Evolutionary conservation across 106 monocot species (phyloP).

Genomic region (Alisma plantagoaquatica): DNA sequence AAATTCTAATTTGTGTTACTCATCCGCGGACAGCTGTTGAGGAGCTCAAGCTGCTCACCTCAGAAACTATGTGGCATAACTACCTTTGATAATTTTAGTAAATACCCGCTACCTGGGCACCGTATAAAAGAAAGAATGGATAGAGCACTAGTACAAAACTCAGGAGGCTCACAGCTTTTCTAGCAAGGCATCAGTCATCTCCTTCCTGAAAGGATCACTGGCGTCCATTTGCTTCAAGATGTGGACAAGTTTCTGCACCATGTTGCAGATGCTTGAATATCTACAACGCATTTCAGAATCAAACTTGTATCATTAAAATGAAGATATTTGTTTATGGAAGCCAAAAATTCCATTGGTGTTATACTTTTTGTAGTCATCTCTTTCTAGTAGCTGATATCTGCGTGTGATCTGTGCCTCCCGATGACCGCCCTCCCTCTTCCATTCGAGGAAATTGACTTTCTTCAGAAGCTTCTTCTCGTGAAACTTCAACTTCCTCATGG

Average conservation of each 20-base stretch:
- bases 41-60: too few relatives aligned
- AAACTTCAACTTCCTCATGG: slow-evolving; percentile 87
- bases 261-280: slow-evolving; percentile 60
- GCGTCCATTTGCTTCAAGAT: slow-evolving; percentile 77
- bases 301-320: too few relatives aligned
- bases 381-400: slow-evolving; percentile 52
- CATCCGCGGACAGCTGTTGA: too few relatives aligned
- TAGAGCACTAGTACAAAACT: too few relatives aligned
- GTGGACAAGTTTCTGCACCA: slow-evolving; percentile 74
- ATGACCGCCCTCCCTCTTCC: slow-evolving; percentile 65
- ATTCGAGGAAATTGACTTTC: slow-evolving; percentile 77
- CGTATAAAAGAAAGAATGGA: too few relatives aligned
- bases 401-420: slow-evolving; percentile 60
- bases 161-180: slow-evolving; percentile 77
- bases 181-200: slow-evolving; percentile 78
- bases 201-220: slow-evolving; percentile 67
- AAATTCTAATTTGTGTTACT: too few relatives aligned
- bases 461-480: slow-evolving; percentile 97
- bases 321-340: too few relatives aligned
- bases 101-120: too few relatives aligned
- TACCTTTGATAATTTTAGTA: too few relatives aligned
- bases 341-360: too few relatives aligned
- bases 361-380: slow-evolving; percentile 99
- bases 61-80: too few relatives aligned
- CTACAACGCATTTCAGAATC: too few relatives aligned